phyloP scores from a whole-genome alignment of 2,329 filamentous ascomycete genomes.

The Exophiala bonariae region DNA sequence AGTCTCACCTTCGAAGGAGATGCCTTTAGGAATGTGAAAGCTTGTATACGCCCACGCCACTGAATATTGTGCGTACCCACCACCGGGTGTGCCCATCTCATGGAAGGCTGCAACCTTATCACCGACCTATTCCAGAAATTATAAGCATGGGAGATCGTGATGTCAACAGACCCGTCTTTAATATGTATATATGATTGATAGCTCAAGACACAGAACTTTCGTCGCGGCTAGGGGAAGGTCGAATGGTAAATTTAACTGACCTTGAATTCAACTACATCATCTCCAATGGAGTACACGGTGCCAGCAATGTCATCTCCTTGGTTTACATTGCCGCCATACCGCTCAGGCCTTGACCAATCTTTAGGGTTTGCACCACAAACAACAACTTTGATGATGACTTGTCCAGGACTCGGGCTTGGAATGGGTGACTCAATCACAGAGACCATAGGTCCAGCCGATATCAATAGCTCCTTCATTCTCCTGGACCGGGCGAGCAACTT shows the following conservation, averaged over 20 bases:
- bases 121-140: too few relatives aligned
- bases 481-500: too few relatives aligned
- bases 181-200: too few relatives aligned
- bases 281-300: constrained; percentile 52
- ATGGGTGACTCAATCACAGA: constrained; percentile 35
- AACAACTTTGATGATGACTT: constrained; percentile 43
- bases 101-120: constrained; percentile 54
- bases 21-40: constrained; percentile 52
- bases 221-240: too few relatives aligned
- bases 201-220: too few relatives aligned
- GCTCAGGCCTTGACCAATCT: constrained; percentile 42
- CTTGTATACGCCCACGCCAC: constrained; percentile 54
- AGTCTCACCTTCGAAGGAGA: constrained; percentile 52
- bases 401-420: constrained; percentile 37
- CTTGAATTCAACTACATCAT: constrained; percentile 54
- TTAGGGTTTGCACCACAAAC: constrained; percentile 49
- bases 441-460: not conserved
- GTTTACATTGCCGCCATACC: constrained; percentile 33
- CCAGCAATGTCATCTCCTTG: constrained; percentile 55
- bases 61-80: constrained; percentile 59
- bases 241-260: too few relatives aligned
- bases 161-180: too few relatives aligned
- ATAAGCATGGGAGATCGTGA: too few relatives aligned
- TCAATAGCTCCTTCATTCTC: not conserved
- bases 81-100: constrained; percentile 51